Conservation (phyloP, 73 alveolate species). For the Paramecium primaurelia region DNA sequence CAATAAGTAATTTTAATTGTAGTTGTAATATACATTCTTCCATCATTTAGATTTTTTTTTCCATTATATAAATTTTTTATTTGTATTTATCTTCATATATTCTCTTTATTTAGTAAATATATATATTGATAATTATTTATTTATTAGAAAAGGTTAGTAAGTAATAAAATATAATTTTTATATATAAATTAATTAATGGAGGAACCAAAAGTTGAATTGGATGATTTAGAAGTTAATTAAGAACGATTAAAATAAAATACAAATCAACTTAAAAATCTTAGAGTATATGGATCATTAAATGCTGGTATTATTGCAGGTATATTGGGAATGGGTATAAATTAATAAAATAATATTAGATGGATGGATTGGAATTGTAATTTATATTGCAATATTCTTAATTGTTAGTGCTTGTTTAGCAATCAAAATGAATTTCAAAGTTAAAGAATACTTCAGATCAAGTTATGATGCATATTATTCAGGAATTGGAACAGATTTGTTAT, state of each 20-base stretch:
- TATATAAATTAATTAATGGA: not conserved
- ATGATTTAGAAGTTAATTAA: not conserved
- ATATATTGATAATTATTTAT: no score
- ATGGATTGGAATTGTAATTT: not conserved
- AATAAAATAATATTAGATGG: not conserved
- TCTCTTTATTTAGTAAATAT: no score
- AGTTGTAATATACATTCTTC: not conserved
- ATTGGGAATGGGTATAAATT: not conserved
- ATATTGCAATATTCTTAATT: not conserved
- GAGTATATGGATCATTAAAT: not conserved
- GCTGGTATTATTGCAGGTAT: not conserved
- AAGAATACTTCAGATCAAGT: not conserved
- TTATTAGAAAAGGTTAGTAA: no score
- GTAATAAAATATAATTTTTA: not conserved
- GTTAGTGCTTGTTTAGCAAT: not conserved
- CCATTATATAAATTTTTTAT: not conserved
- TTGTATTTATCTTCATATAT: no score
- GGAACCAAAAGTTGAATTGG: not conserved
- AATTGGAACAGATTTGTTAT: not conserved
- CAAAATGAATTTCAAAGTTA: not conserved
- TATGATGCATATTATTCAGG: conserved; percentile 4
- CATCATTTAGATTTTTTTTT: not conserved
- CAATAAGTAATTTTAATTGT: not conserved
- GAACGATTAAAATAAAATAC: not conserved
- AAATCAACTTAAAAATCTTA: not conserved